Base-by-base conservation (phyloP, 2,329 filamentous ascomycete species). In the Fusarium sarcochroum region DNA sequence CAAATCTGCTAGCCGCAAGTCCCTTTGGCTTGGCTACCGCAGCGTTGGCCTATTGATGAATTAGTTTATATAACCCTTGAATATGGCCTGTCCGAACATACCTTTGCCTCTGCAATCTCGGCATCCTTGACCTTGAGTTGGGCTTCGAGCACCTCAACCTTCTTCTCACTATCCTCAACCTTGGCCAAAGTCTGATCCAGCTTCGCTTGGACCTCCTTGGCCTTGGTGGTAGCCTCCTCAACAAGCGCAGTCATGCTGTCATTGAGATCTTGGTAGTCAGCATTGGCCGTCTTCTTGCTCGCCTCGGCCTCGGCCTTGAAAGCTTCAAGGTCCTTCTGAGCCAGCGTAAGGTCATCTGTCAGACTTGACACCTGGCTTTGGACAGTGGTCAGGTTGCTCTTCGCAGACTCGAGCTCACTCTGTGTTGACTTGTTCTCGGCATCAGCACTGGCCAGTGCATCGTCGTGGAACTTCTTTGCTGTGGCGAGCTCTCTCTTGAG, bases 201-300 rank as follows among this genome's bases (percentile, higher is more conserved):
- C 78, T 84, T 81, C 57, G 82, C 79, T 75, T 87, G 83, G 45
- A 83, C 79, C 18, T 81, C 81, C 82, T 84, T 86, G 50, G 83
- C 81, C 79, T 84, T 87, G 71, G 76, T 82, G 70, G 85, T 82
- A 51, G 86, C 85, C 72, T 90, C 87, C 74, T 90, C 87, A 3
- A 89, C 82, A 53, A 90, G 79, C 69, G 85, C 78, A 6, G 85
- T 89, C 81, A 90, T 83, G 63, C 85, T 88, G 51, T 90, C 87
- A 73, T 88, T 86, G 80, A 90, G 85, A 66, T 89, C 87, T 73
- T 86, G 84, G 77, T 88, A 89, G 75, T 89, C 87, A n/a, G 84
- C 81, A 75, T 83, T 81, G 46, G 85, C 81, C n/a, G 83, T 87
- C 83, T 88, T 87, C 52, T 80, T 73, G 75, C 83, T 84, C 13